Base-by-base conservation (phyloP, 495 filamentous ascomycete genomes). In the Staphylotrichum tortipilum region DNA sequence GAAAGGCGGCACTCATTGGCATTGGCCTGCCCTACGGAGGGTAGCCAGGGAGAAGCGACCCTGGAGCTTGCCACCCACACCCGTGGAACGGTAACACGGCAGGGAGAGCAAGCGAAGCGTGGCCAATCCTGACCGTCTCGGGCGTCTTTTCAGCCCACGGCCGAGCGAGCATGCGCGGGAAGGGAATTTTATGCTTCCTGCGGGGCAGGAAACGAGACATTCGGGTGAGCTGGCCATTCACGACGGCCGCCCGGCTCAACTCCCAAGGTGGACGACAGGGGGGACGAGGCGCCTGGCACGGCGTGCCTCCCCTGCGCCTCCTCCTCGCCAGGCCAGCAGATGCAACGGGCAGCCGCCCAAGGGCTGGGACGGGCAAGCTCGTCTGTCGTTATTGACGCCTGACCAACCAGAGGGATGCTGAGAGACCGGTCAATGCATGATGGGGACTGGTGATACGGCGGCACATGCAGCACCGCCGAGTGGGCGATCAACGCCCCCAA, bases 391-490 rank as follows among this genome's bases (percentile, higher is more conserved):
- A 35, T 31, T 43, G 33, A 8, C 24, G 35, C 28, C 48, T 11
- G 21, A 38, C 53, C 58, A 64, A 60, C 61, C 59, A 60, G 31
- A 53, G 28, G 7, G 7, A 24, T 12, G 40, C 35, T 46, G 19
- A n/a, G 24, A 47, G 50, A 48, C 59, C 56, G 52, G 59, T 52
- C 53, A 64, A 55, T 59, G 58, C 58, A 59, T n/a, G 50, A 15
- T 40, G 50, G 43, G n/a, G 38, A 53, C 47, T 41, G 49, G 54
- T 47, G 47, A 59, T 53, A 47, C 53, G 53, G 47, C 46, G 34
- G 35, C 18, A 22, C 42, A 62, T 60, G 56, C 61, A 60, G 23
- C 45, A 33, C 23, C 28, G 18, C 28, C 33, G 21, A 18, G 26
- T 22, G 26, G 31, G 31, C 40, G 33, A 51, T 31, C 21, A 54